A percentile compares a stretch with the other conserved stretches of the same genome.
These are phyloP conservation scores for Penicillium macrosclerotiorum DNA, from an alignment of 495 filamentous ascomycete species.

Conservation along the genomic window DNA sequence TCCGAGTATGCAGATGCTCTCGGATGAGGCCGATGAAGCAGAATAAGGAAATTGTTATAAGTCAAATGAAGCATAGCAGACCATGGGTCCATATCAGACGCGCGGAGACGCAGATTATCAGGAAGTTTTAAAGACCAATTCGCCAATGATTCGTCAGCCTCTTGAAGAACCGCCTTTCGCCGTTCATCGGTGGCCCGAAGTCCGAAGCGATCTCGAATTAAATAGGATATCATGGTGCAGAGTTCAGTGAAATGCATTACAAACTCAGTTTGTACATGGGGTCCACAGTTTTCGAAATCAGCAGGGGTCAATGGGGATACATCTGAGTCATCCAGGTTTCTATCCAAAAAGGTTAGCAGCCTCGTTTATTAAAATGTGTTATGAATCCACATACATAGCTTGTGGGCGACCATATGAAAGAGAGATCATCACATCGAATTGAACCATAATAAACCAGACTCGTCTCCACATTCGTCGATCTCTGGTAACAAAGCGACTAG, in stretches of 20 bases:
- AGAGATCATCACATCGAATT: conserved; percentile 49
- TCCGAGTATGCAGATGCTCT: conserved; percentile 44
- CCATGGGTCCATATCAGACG: conserved; percentile 48
- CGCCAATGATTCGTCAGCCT: conserved; percentile 46
- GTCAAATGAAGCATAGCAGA: conserved; percentile 49
- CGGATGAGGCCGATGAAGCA: conserved; percentile 49
- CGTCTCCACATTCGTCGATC: conserved; percentile 49
- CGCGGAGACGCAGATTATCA: conserved; percentile 40
- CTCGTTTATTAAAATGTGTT: background rate
- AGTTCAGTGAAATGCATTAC: conserved; percentile 47
- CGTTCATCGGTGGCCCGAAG: conserved; percentile 39
- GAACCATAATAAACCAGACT: conserved; percentile 47
- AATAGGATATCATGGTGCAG: conserved; percentile 46
- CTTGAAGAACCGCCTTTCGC: conserved; percentile 41
- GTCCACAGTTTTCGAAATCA: conserved; percentile 49
- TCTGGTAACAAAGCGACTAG: conserved; percentile 39
- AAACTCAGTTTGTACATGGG: conserved; percentile 40
- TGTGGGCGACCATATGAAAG: conserved; percentile 51
- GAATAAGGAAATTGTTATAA: conserved; percentile 52
- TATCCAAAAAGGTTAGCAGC: conserved; percentile 12
- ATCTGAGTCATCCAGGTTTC: conserved; percentile 49
- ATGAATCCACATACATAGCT: conserved; percentile 37
- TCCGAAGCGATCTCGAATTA: conserved; percentile 43
- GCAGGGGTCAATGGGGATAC: conserved; percentile 40
- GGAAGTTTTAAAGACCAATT: conserved; percentile 48